phyloP scores from a whole-genome alignment of 176 grass and related monocot genomes.

The Eleusine indica region DNA sequence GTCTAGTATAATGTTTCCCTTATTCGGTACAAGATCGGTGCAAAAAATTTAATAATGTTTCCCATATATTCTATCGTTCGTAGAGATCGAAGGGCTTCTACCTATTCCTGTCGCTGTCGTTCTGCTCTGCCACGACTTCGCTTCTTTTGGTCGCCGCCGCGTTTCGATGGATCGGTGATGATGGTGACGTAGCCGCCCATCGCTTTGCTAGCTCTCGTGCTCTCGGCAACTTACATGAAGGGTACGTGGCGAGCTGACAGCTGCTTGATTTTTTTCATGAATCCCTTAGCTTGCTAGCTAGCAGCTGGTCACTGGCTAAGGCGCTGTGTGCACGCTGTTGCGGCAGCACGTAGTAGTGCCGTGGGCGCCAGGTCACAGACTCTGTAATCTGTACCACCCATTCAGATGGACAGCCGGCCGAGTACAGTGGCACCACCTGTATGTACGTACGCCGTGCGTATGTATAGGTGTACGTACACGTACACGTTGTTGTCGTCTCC shows the following conservation, averaged over 20 bases:
- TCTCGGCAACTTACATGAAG: background rate
- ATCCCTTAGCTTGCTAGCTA: too few species aligned
- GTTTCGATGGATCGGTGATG: too few species aligned
- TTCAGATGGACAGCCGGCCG: background rate
- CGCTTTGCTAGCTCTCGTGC: too few species aligned
- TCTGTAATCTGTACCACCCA: background rate
- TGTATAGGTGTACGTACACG: background rate
- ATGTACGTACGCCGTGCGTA: background rate
- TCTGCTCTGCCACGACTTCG: background rate
- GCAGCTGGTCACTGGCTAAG: too few species aligned
- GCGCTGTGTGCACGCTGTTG: background rate
- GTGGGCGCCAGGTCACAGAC: slow-evolving; percentile 33
- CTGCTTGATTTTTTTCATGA: background rate
- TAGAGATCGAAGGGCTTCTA: too few species aligned
- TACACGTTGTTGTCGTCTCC: background rate
- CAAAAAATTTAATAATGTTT: too few species aligned
- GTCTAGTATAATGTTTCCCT: too few species aligned
- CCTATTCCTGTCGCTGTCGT: too few species aligned
- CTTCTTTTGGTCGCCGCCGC: too few species aligned
- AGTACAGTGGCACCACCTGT: background rate
- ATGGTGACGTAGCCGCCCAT: background rate
- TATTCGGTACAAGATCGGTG: too few species aligned
- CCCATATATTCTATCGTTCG: too few species aligned
- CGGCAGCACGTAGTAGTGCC: background rate
- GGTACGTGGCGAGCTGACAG: background rate